These are phyloP conservation scores for Erysimum cheiranthoides DNA, from an alignment of 345 rosid species.

Conservation along the genomic window DNA sequence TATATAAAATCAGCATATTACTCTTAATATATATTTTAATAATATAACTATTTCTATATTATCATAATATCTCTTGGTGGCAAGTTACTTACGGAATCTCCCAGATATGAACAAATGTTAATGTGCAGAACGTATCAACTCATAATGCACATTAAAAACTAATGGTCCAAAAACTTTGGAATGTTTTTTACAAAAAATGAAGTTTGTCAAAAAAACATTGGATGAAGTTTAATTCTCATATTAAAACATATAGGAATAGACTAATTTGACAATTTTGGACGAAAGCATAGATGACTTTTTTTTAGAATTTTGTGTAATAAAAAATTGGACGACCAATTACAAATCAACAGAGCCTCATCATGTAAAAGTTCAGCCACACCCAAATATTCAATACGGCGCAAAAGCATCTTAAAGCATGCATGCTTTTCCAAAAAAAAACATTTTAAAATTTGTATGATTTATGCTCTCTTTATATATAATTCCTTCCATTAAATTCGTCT, in stretches of 20 bases:
- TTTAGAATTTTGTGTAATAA: constrained; percentile 6
- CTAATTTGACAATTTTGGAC: not conserved
- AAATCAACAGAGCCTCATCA: constrained; percentile 41
- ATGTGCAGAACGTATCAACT: constrained; percentile 4
- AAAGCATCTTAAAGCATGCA: constrained; percentile 49
- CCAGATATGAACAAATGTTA: constrained; percentile 3
- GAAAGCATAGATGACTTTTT: constrained; percentile 17
- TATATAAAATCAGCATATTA: not conserved
- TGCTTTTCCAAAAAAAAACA: constrained; percentile 21
- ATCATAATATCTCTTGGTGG: not conserved
- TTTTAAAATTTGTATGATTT: not conserved
- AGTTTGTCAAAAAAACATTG: constrained; percentile 4
- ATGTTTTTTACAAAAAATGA: not conserved
- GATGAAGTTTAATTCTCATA: constrained; percentile 3
- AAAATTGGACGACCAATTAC: constrained; percentile 29
- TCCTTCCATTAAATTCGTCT: constrained; percentile 17
- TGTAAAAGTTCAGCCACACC: constrained; percentile 29
- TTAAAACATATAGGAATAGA: not conserved
- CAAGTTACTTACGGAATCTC: constrained; percentile 8
- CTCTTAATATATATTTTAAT: not conserved
- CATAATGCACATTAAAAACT: constrained; percentile 14
- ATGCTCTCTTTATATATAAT: constrained; percentile 13
- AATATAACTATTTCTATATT: not conserved
- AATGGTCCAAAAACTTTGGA: constrained; percentile 26
- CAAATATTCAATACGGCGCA: constrained; percentile 39